Evolutionary conservation across 2,329 filamentous ascomycete species (phyloP).

Genomic region (Neopestalotiopsis clavispora): DNA sequence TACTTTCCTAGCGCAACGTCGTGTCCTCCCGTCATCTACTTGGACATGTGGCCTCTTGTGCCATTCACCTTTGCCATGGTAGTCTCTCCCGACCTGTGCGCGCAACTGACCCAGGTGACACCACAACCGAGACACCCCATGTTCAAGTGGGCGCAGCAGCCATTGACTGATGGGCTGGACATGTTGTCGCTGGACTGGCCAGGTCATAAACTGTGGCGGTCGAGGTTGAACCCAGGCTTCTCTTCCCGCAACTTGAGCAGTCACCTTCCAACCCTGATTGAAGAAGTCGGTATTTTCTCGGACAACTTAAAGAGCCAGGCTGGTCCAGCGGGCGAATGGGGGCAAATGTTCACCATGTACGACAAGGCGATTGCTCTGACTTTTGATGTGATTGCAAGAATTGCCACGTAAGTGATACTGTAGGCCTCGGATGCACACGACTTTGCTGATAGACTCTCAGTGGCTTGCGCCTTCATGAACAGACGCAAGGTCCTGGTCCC

Average conservation of each 20-base stretch:
- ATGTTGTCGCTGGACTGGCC: slow-evolving; percentile 17
- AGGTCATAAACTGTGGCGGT: slow-evolving; percentile 20
- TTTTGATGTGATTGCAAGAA: slow-evolving; percentile 24
- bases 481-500: not conserved
- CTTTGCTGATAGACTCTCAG: not conserved
- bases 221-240: slow-evolving; percentile 21
- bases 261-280: slow-evolving; percentile 11
- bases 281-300: slow-evolving; percentile 22
- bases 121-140: slow-evolving; percentile 21
- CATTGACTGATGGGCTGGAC: slow-evolving; percentile 19
- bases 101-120: slow-evolving; percentile 20
- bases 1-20: slow-evolving; percentile 21
- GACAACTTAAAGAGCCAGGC: slow-evolving; percentile 14
- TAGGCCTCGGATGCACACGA: slow-evolving; percentile 6
- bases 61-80: slow-evolving; percentile 21
- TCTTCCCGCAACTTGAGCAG: slow-evolving; percentile 10
- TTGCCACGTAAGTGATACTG: slow-evolving; percentile 21
- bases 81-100: slow-evolving; percentile 15
- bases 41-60: slow-evolving; percentile 28
- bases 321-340: slow-evolving; percentile 16
- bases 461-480: not conserved
- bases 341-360: slow-evolving; percentile 22
- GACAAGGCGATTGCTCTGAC: slow-evolving; percentile 21
- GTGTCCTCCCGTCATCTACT: slow-evolving; percentile 25
- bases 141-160: slow-evolving; percentile 18